phyloP scores from a whole-genome alignment of 2,329 filamentous ascomycete species.

The Pseudonectria foliicola region DNA sequence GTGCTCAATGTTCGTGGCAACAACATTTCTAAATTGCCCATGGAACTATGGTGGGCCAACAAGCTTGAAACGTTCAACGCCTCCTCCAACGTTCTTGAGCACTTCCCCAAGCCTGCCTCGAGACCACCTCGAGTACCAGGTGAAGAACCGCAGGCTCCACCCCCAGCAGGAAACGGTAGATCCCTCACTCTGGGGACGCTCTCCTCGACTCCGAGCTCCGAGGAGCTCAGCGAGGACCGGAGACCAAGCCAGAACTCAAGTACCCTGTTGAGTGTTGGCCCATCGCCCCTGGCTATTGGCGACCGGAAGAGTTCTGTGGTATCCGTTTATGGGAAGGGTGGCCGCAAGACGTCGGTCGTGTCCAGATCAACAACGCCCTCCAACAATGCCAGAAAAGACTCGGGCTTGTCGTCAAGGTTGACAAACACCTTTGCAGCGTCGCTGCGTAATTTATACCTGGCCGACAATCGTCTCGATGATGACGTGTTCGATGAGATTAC shows the following conservation, averaged over 20 bases:
- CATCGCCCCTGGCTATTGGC: constrained; percentile 56
- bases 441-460: constrained; percentile 75
- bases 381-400: constrained; percentile 69
- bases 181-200: constrained; percentile 34
- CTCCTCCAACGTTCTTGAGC: constrained; percentile 86
- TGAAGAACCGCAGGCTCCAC: constrained; percentile 34
- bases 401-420: constrained; percentile 70
- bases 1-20: constrained; percentile 88
- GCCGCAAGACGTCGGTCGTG: constrained; percentile 77
- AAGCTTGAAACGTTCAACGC: constrained; percentile 88
- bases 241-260: constrained; percentile 81
- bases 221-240: constrained; percentile 64
- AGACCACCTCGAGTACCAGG: constrained; percentile 56
- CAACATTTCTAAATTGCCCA: constrained; percentile 80
- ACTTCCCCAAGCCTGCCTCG: constrained; percentile 80
- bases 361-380: constrained; percentile 57
- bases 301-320: constrained; percentile 79
- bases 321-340: constrained; percentile 70
- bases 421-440: constrained; percentile 84
- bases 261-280: constrained; percentile 66
- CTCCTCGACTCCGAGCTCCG: constrained; percentile 62
- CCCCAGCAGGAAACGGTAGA: constrained; percentile 33
- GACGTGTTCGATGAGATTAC: constrained; percentile 91
- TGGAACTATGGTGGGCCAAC: constrained; percentile 93
- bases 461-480: constrained; percentile 89